Conservation (phyloP, 148 eudicot species). For the Bassia scoparia region DNA sequence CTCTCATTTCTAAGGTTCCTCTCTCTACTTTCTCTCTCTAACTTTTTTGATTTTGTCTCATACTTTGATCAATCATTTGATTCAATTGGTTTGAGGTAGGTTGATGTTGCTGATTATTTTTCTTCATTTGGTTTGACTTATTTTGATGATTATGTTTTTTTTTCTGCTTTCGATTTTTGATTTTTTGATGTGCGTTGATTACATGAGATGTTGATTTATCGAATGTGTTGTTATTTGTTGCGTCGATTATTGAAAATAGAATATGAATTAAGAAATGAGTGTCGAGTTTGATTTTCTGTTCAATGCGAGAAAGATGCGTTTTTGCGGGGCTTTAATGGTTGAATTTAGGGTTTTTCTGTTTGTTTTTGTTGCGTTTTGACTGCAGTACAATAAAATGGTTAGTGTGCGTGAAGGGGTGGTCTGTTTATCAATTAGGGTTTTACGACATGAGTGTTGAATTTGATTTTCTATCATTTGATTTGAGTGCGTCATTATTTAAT, state of each 20-base stretch:
- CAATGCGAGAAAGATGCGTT: background rate
- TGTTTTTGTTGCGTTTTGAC: background rate
- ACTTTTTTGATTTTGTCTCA: background rate
- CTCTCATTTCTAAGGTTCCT: constrained; percentile 10
- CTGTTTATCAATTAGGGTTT: too few species aligned
- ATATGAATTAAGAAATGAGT: background rate
- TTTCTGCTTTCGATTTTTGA: background rate
- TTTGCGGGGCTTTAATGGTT: constrained; percentile 1
- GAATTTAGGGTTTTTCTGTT: background rate
- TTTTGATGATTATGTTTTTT: background rate
- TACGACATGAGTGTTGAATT: too few species aligned
- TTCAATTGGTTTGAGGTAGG: background rate
- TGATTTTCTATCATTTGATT: too few species aligned
- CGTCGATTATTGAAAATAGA: background rate
- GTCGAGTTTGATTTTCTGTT: too few species aligned
- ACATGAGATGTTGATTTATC: background rate
- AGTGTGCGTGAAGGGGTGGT: too few species aligned
- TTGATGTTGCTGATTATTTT: background rate
- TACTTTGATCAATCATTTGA: background rate
- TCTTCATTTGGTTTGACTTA: background rate
- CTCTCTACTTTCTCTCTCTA: constrained; percentile 5
- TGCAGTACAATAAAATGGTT: too few species aligned
- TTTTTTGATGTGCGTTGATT: background rate
- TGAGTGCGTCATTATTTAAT: too few species aligned
- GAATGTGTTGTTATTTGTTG: background rate